A percentile compares a stretch with the other conserved stretches of the same genome.
Conservation (phyloP, 2,329 filamentous ascomycete genomes). For the Ciborinia camelliae region DNA sequence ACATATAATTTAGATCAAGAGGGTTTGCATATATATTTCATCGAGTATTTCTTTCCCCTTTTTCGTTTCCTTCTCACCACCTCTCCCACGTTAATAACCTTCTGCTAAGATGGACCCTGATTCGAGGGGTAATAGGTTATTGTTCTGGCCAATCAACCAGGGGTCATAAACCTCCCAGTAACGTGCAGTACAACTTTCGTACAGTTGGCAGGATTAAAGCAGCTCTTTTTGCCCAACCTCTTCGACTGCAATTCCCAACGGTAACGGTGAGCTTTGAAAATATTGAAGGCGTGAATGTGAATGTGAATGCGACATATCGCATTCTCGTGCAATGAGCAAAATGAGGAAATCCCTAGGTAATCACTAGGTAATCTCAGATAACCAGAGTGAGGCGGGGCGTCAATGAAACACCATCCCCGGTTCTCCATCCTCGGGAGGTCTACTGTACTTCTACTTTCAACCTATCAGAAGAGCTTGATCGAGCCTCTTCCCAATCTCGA, state of each 20-base stretch:
- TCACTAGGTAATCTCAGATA: slow-evolving; percentile 15
- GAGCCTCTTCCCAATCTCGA: background rate
- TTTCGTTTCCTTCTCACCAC: background rate
- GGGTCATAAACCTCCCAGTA: background rate
- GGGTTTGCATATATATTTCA: background rate
- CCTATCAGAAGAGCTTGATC: background rate
- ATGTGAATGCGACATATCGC: slow-evolving; percentile 15
- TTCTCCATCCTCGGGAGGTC: slow-evolving; percentile 1
- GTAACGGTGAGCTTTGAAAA: slow-evolving; percentile 16
- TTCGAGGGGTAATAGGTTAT: slow-evolving; percentile 19
- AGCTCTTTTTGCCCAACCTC: slow-evolving; percentile 16
- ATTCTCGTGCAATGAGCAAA: slow-evolving; percentile 10
- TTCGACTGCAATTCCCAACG: slow-evolving; percentile 6
- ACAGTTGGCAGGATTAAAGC: slow-evolving; percentile 16
- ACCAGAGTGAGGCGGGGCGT: slow-evolving; percentile 14
- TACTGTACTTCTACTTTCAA: background rate
- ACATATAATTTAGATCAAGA: background rate
- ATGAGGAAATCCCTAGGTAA: slow-evolving; percentile 9
- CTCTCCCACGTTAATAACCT: slow-evolving; percentile 4
- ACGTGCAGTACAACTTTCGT: slow-evolving; percentile 18
- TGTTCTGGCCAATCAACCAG: slow-evolving; percentile 4
- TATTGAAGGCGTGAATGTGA: slow-evolving; percentile 9
- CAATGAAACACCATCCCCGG: slow-evolving; percentile 3
- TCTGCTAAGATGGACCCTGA: slow-evolving; percentile 16
- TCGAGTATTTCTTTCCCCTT: background rate